These are phyloP conservation scores for Parastagonospora avenae DNA, from an alignment of 2,329 filamentous ascomycete genomes.

Conservation along the genomic window DNA sequence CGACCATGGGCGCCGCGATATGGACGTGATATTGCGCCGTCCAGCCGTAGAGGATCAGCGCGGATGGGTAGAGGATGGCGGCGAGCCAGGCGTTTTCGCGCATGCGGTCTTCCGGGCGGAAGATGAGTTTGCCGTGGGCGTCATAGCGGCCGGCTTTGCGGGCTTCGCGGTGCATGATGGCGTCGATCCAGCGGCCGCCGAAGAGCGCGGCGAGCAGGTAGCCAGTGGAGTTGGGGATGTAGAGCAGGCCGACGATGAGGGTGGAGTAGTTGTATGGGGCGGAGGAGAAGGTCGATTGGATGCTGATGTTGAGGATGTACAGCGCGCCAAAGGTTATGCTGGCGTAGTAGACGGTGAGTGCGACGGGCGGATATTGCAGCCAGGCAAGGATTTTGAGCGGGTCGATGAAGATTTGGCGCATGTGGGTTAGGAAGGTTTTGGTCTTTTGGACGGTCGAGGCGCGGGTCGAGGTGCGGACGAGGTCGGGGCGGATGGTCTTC, in stretches of 20 bases:
- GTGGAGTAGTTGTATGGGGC: slow-evolving; percentile 45
- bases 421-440: slow-evolving; percentile 28
- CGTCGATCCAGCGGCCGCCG: slow-evolving; percentile 48
- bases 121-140: slow-evolving; percentile 40
- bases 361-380: slow-evolving; percentile 46
- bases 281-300: slow-evolving; percentile 42
- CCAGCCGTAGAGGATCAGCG: slow-evolving; percentile 48
- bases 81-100: slow-evolving; percentile 49
- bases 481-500: slow-evolving; percentile 15
- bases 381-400: slow-evolving; percentile 46
- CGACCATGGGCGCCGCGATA: slow-evolving; percentile 45
- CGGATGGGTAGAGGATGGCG: slow-evolving; percentile 41
- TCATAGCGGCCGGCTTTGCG: slow-evolving; percentile 44
- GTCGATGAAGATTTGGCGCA: slow-evolving; percentile 47
- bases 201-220: slow-evolving; percentile 44
- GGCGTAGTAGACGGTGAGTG: slow-evolving; percentile 48
- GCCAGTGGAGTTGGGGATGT: slow-evolving; percentile 45
- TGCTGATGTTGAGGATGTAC: slow-evolving; percentile 49
- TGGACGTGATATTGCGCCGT: slow-evolving; percentile 36
- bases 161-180: slow-evolving; percentile 49
- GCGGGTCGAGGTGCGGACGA: slow-evolving; percentile 38
- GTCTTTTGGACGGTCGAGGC: slow-evolving; percentile 42
- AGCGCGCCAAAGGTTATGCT: slow-evolving; percentile 47
- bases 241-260: slow-evolving; percentile 45
- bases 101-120: slow-evolving; percentile 48